Evolutionary conservation across 2,329 filamentous ascomycete species (phyloP), one percentile per base, ranked within the genome.

Genomic region (Aureobasidium sp.): DNA sequence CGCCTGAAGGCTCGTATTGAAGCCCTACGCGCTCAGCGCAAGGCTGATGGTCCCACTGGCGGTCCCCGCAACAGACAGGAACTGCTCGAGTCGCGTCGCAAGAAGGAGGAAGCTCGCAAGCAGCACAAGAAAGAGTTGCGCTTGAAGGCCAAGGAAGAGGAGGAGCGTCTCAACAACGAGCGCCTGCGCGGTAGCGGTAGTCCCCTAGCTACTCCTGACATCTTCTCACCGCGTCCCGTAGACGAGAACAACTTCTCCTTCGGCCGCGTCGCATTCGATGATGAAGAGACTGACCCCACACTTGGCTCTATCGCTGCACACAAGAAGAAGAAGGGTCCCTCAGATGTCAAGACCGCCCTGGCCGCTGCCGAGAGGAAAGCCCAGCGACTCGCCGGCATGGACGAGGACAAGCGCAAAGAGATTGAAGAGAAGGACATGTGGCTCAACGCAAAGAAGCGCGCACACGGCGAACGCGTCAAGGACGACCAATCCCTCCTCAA

Each of bases 401-500:
- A 93, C 68, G 84, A 87, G 1, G 83, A 85, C 67, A 96, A 96
- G 77, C 88, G 89, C 61, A 86, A 86, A 64, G 90, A 96, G 63
- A 87, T 97, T 48, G 86, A 91, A 64, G 90, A 97, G 75, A 97
- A 97, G 79, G 93, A 99, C 70, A 80, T 87, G 62, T 99, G 94
- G 94, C 80, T 97, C 63, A 93, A 89, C 52, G 94, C 94, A 2
- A 88, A 93, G 75, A 90, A 91, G 75, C 86, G 89, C 27, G 91
- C 88, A 1, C 90, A 96, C 73, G 94, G 94, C 53, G 92, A 96
- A 71, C 89, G 90, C 72, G 87, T 97, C 37, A 86, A 85, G 64
- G 91, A 97, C 70, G 91, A 96, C 73, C 90, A 91, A 65, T 85
- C 83, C 49, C 77, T 96, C 62, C 81, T 99, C 31, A 97, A 96